Evolutionary conservation across 495 filamentous ascomycete genomes (phyloP), one percentile per base, ranked within the genome.

Genomic region (Oleoguttula mirabilis): DNA sequence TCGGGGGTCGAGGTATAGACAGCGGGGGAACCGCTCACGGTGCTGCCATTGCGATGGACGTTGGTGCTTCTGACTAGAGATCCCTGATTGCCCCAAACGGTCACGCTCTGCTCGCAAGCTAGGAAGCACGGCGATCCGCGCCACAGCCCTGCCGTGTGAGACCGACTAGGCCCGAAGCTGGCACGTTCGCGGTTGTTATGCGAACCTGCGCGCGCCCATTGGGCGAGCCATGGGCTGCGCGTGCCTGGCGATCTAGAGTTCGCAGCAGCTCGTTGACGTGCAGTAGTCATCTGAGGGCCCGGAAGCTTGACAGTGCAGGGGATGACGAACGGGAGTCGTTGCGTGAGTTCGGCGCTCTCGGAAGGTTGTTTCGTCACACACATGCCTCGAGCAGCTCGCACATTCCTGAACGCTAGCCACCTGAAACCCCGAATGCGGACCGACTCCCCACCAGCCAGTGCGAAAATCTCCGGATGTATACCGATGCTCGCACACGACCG

Each of bases 81-180:
- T 25, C 25, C 36, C 30, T 41, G 3, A 32, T 42, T 47, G 16
- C 37, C 32, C 36, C 17, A 39, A 41, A 46, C 42, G 36, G 42
- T 47, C 42, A 46, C 33, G 21, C 27, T 42, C 28, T 27, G n/a
- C 36, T 30, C 45, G 10, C 21, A 3, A 39, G 30, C 30, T 36
- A 36, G 33, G 41, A 35, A 5, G 23, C 45, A 48, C 41, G 36
- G 25, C 35, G 38, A 47, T 38, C 43, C 43, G 43, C 48, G 48
- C 48, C 48, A 51, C 37, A 24, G 32, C 15, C 32, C 37, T 43
- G n/a, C 41, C 20, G 48, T 36, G 43, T 47, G 37, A 37, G 40
- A 39, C 41, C 34, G 10, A 21, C 22, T 19, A 12, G 10, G 20
- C 25, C 4, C 30, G 21, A 40, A 12, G 28, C 36, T 34, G 40